Evolutionary conservation across 2,329 filamentous ascomycete species (phyloP), one percentile per base, ranked within the genome.

Genomic region (Phyllosticta citriasiana): DNA sequence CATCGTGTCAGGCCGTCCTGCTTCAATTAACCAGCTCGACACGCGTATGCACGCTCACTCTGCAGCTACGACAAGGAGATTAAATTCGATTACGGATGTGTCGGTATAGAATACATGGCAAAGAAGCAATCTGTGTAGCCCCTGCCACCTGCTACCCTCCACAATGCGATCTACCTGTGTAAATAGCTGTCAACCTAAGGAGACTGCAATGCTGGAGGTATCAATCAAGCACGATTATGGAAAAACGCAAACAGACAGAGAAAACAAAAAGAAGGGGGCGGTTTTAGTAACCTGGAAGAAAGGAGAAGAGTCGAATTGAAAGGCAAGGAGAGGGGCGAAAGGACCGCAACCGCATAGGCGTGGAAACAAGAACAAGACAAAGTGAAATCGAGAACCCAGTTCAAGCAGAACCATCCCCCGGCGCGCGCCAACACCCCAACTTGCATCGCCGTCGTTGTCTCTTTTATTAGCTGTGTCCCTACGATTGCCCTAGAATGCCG

Each of bases 151-250:
- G 57, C 63, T 62, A 53, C 59, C 62, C 60, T 64, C 63, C 62
- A 62, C 63, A 62, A 62, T 59, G 64, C 64, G 61, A 62, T 62
- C 60, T 62, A 62, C 60, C 57, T 58, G 57, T 57, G 60, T 57
- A 57, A 62, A 62, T 62, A 58, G 60, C 60, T 64, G 53, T 61
- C 59, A 61, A 62, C 60, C 51, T 63, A 69, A 68, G 72, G 73
- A 69, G 72, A 73, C 70, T 68, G 73, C 73, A 73, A 73, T 73
- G 71, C 72, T 73, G 72, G 72, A 74, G 73, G 73, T 74, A 74
- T 74, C 73, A 73, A 74, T 73, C 72, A 74, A 71, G 69, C 72
- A 70, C 40, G 40, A 47, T 19, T 47, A 47, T 47, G n/a, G 40
- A 47, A 47, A 30, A 71, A 70, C 72, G 67, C 69, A 67, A 71